Evolutionary conservation across 176 grass and related monocot species (phyloP), one percentile per base, ranked within the genome.

Genomic region (Carex pumila): DNA sequence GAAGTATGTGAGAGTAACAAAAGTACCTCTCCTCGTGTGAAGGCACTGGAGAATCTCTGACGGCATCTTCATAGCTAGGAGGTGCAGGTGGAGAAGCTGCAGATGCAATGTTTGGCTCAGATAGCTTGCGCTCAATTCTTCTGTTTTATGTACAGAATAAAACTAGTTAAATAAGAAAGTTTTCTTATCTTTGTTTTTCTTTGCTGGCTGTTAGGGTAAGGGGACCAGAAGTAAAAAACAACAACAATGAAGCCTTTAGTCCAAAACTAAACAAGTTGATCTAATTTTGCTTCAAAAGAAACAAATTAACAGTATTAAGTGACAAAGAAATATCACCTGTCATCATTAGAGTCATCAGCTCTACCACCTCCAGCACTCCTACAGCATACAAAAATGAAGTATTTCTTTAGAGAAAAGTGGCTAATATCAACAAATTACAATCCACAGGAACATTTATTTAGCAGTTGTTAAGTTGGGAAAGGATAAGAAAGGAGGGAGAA

Each of bases 21-120:
- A 7, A 7, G 34, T 61, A 95, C 96, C 88, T 92, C 65, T 92
- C 89, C 61, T 89, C 84, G 0, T 90, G 87, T 78, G 50, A 83
- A 66, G 84, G 92, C n/a, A 66, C 65, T 61, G 87, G 93, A 57
- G 85, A 58, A 72, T 90, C 91, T 81, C 81, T 86, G 62, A 84
- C 72, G 7, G 83, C 88, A 87, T 95, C 91, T 85, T 99, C 96
- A 60, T 95, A 99, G 79, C 43, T 90, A 10, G 96, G 96, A 39
- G 93, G 93, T 74, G 89, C 94, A 50, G 41, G 89, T 3, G 96
- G 96, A 22, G 93, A 91, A 68, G 88, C 92, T 32, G 41, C 19
- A 32, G 45, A 5, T 84, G 88, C 85, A 79, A 89, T 83, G 86
- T 93, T 91, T 78, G 92, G 91, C 56, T 89, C 89, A 79, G 96